These are phyloP conservation scores for Chaetomium tenue DNA, from an alignment of 495 filamentous ascomycete genomes.

Conservation along the genomic window DNA sequence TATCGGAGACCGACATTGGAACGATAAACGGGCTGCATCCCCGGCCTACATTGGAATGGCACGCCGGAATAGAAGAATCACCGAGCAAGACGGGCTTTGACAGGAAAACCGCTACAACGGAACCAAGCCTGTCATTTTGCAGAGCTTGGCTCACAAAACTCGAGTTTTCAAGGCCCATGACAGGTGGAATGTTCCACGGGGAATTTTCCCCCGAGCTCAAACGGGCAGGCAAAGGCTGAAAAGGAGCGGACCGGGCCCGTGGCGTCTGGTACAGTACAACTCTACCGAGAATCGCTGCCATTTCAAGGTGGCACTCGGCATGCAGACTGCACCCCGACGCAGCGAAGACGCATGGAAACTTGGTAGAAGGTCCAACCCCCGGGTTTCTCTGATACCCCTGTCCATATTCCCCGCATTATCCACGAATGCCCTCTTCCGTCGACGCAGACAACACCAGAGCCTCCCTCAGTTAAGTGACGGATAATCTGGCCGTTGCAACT, in stretches of 20 bases:
- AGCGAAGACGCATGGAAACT: constrained; percentile 20
- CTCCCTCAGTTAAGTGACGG: neutral
- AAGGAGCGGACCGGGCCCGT: constrained; percentile 8
- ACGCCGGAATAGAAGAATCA: neutral
- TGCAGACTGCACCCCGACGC: constrained; percentile 2
- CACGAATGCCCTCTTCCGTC: neutral
- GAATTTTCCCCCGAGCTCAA: constrained; percentile 11
- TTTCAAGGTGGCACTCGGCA: constrained; percentile 10
- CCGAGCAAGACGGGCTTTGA: neutral
- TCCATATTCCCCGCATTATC: constrained; percentile 18
- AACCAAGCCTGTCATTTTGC: neutral
- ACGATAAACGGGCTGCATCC: neutral
- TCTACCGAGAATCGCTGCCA: constrained; percentile 16
- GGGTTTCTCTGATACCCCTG: constrained; percentile 5
- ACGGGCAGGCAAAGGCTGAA: constrained; percentile 16
- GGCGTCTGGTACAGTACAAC: constrained; percentile 13
- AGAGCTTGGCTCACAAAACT: constrained; percentile 3
- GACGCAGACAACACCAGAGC: neutral
- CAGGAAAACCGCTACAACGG: neutral
- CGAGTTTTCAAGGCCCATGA: neutral
- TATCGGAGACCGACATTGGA: neutral
- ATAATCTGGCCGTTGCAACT: constrained; percentile 14
- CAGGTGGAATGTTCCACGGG: neutral
- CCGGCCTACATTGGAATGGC: neutral
- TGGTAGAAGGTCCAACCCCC: constrained; percentile 16